Conservation (phyloP, 306 rosid species). For the Cercis canadensis region DNA sequence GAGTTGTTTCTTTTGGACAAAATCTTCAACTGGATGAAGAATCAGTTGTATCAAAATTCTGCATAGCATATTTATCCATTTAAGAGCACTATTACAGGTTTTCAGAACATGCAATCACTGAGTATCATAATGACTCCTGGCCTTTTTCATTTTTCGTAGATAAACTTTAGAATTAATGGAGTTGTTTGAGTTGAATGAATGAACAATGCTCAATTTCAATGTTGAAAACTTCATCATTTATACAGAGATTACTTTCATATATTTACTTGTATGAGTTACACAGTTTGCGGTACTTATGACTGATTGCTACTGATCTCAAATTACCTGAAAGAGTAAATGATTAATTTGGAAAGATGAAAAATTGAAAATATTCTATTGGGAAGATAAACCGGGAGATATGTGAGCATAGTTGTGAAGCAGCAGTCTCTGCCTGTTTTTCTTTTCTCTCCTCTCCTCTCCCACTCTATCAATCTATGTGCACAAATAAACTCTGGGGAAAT, state of each 20-base stretch:
- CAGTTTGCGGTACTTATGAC: no score
- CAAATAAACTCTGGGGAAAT: no score
- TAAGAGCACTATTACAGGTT: constrained; percentile 13
- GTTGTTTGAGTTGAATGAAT: constrained; percentile 24
- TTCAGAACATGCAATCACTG: constrained; percentile 6
- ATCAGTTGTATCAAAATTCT: constrained; percentile 9
- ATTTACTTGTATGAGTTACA: no score
- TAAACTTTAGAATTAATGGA: constrained; percentile 11
- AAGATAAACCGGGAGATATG: no score
- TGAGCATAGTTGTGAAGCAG: not conserved
- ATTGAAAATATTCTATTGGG: no score
- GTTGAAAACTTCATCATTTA: not conserved
- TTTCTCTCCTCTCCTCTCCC: no score
- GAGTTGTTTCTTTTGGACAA: not conserved
- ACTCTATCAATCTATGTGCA: no score
- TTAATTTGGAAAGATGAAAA: not conserved
- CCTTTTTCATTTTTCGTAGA: constrained; percentile 9
- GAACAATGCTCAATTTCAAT: not conserved
- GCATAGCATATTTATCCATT: constrained; percentile 5
- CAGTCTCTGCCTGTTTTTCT: not conserved
- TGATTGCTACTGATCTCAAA: not conserved
- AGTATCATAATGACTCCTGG: not conserved
- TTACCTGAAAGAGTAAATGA: constrained; percentile 16
- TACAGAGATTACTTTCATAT: no score
- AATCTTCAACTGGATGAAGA: constrained; percentile 3